Evolutionary conservation across 208 protist genomes (phyloP).

Genomic region (Spongospora subterranea): DNA sequence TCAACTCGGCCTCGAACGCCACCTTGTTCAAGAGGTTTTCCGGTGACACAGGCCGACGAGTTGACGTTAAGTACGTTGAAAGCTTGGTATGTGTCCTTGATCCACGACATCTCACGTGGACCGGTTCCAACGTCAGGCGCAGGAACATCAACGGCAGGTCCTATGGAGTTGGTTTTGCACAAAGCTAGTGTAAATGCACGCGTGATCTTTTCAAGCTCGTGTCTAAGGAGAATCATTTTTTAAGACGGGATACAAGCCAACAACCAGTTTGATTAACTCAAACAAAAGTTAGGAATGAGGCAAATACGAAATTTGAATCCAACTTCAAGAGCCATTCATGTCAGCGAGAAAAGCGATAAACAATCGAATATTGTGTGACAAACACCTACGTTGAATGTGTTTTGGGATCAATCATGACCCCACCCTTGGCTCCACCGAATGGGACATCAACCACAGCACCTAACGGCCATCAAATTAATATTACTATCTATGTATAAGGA

Average conservation of each 20-base stretch:
- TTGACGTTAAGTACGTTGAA: conserved; percentile 75
- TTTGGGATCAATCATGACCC: conserved; percentile 71
- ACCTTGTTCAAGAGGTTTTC: conserved; percentile 77
- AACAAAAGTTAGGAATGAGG: too few species aligned
- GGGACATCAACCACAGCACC: conserved; percentile 79
- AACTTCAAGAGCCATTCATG: too few species aligned
- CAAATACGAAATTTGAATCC: too few species aligned
- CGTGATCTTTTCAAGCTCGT: conserved; percentile 82
- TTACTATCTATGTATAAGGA: conserved; percentile 72
- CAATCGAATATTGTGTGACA: background rate
- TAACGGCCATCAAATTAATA: background rate
- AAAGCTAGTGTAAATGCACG: conserved; percentile 80
- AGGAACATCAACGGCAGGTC: conserved; percentile 73
- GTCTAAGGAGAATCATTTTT: conserved; percentile 25
- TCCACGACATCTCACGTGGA: conserved; percentile 83
- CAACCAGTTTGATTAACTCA: too few species aligned
- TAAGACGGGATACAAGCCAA: conserved; percentile 68
- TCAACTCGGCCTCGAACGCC: conserved; percentile 78
- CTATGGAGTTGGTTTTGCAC: conserved; percentile 78
- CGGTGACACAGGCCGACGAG: conserved; percentile 79
- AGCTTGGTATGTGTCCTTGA: conserved; percentile 67
- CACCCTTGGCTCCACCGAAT: conserved; percentile 83
- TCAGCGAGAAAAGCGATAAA: too few species aligned
- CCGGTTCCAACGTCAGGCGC: conserved; percentile 83
- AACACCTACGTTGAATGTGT: background rate